A percentile compares a stretch with the other conserved stretches of the same genome.
phyloP scores from a whole-genome alignment of 345 rosid species.

The Hibiscus mutabilis region DNA sequence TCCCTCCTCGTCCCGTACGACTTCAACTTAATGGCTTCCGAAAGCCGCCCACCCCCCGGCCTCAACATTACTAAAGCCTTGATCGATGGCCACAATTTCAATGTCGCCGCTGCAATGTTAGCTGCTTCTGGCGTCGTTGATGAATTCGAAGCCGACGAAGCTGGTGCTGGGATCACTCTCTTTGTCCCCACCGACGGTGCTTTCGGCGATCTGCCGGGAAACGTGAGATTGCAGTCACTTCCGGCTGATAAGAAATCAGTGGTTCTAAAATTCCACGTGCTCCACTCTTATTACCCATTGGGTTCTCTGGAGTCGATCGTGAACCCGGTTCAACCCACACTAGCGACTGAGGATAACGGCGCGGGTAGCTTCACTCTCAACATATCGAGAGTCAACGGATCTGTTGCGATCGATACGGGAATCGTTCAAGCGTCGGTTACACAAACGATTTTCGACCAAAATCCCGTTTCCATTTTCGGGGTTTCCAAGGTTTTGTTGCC shows the following conservation, averaged over 20 bases:
- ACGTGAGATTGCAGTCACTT: conserved; percentile 56
- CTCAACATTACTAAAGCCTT: conserved; percentile 69
- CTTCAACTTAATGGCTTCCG: conserved; percentile 67
- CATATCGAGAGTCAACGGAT: conserved; percentile 72
- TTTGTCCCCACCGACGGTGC: conserved; percentile 81
- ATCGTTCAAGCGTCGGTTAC: conserved; percentile 76
- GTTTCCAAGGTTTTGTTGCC: conserved; percentile 80
- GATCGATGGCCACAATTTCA: conserved; percentile 75
- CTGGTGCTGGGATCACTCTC: conserved; percentile 84
- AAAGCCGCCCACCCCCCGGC: conserved; percentile 49
- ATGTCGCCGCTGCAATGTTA: conserved; percentile 74
- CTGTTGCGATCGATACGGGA: conserved; percentile 71
- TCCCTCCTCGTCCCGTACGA: conserved; percentile 61
- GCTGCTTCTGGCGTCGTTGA: conserved; percentile 71
- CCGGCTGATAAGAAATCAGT: conserved; percentile 67
- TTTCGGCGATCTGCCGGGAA: conserved; percentile 61
- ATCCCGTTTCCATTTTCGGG: conserved; percentile 82
- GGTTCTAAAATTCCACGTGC: conserved; percentile 70
- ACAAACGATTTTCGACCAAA: conserved; percentile 79
- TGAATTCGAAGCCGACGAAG: conserved; percentile 72
- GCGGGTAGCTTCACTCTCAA: conserved; percentile 77
- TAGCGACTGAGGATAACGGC: conserved; percentile 76
- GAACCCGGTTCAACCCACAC: conserved; percentile 85
- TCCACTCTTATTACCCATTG: conserved; percentile 85
- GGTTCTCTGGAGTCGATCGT: conserved; percentile 87